Conservation (phyloP, 2,329 filamentous ascomycete genomes). For the Ophiostoma pallidulum region DNA sequence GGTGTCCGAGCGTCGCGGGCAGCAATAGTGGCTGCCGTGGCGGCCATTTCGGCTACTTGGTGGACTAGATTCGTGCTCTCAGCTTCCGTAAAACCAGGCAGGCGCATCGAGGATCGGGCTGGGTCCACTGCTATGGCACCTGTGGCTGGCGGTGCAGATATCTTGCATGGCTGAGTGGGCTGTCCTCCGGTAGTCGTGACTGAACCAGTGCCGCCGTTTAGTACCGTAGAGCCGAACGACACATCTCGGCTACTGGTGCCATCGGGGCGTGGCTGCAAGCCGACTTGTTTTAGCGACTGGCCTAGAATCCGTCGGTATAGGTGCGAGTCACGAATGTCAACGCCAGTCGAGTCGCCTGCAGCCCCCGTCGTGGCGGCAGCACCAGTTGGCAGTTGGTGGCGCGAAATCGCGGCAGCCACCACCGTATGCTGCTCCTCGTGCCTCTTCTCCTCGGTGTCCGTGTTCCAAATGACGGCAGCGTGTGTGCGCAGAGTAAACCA, state of each 20-base stretch:
- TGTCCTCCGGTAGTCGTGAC: not conserved
- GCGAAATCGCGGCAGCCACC: not conserved
- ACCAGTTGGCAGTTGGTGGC: not conserved
- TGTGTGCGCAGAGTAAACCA: conserved; percentile 95
- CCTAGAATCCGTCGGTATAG: conserved; percentile 90
- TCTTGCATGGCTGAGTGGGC: conserved; percentile 14
- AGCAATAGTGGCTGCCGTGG: conserved; percentile 79
- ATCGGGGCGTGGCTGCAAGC: conserved; percentile 44
- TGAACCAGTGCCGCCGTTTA: conserved; percentile 21
- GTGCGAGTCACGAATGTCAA: conserved; percentile 76
- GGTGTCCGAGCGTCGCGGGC: conserved; percentile 55
- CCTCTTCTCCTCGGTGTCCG: conserved; percentile 69
- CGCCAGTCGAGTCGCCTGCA: conserved; percentile 38
- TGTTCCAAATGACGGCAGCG: conserved; percentile 94
- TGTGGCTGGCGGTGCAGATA: conserved; percentile 25
- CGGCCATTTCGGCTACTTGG: conserved; percentile 87
- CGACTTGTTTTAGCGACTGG: conserved; percentile 78
- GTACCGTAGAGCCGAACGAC: not conserved
- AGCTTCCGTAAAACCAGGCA: conserved; percentile 67
- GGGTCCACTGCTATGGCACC: conserved; percentile 21
- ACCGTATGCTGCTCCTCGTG: conserved; percentile 38
- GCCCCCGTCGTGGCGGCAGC: conserved; percentile 18
- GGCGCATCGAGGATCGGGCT: conserved; percentile 36
- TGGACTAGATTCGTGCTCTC: conserved; percentile 74
- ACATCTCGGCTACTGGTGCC: conserved; percentile 29